Percentiles rank a stretch among this genome's conserved stretches.
phyloP scores from a whole-genome alignment of 2,329 filamentous ascomycete genomes.

The Fusarium sororula region DNA sequence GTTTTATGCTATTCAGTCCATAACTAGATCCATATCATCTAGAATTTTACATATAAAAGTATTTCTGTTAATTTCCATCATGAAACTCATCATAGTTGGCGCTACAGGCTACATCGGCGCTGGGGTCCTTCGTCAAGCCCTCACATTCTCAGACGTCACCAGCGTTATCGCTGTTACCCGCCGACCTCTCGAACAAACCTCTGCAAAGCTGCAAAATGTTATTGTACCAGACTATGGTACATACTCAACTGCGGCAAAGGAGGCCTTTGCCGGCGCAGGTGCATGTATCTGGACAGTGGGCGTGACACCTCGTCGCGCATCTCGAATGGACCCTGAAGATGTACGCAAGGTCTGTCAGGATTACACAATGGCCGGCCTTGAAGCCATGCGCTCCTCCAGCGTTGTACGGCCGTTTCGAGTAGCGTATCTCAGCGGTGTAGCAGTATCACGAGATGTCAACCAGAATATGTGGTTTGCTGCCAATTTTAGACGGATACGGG shows the following conservation, averaged over 20 bases:
- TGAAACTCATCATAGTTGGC: neutral
- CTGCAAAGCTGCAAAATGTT: neutral
- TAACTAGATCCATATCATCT: too few relatives aligned
- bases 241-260: neutral
- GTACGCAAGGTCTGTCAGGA: neutral
- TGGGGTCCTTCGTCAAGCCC: neutral
- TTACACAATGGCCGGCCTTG: neutral
- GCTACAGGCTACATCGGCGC: neutral
- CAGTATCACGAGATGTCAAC: neutral
- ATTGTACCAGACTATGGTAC: neutral
- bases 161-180: neutral
- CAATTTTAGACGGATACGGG: neutral
- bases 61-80: neutral
- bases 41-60: too few relatives aligned
- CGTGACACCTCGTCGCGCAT: neutral
- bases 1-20: too few relatives aligned
- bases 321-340: neutral
- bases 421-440: neutral
- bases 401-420: neutral
- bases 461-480: neutral
- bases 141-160: neutral
- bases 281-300: neutral
- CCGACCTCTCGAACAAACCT: neutral
- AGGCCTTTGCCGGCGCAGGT: neutral
- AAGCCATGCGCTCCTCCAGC: neutral